A percentile compares a stretch with the other conserved stretches of the same genome.
phyloP scores from a whole-genome alignment of 768 basidiomycete species.

The Coprinopsis cinerea region DNA sequence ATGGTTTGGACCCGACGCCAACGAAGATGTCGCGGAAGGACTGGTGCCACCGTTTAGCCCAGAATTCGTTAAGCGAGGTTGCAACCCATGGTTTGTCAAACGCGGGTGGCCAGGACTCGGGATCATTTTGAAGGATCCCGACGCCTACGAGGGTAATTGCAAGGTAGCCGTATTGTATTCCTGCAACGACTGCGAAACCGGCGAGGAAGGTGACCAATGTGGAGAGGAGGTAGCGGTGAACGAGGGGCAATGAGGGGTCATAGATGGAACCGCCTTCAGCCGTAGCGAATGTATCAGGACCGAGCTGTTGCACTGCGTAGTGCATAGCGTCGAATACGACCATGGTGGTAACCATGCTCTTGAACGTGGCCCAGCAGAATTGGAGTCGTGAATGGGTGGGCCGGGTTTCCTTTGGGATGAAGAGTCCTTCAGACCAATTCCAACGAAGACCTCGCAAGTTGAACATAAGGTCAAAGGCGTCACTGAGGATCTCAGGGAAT shows the following conservation, averaged over 20 bases:
- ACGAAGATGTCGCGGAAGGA: conserved; percentile 55
- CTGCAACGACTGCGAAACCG: conserved; percentile 38
- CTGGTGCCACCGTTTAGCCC: conserved; percentile 68
- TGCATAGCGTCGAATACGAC: conserved; percentile 41
- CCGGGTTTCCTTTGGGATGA: conserved; percentile 37
- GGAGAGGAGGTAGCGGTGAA: conserved; percentile 37
- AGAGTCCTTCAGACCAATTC: conserved; percentile 47
- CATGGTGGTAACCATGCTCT: conserved; percentile 28
- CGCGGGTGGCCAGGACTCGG: conserved; percentile 56
- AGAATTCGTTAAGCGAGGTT: conserved; percentile 56
- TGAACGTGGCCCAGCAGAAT: conserved; percentile 32
- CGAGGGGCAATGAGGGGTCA: conserved; percentile 28
- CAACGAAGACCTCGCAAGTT: conserved; percentile 57
- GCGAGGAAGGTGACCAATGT: conserved; percentile 35
- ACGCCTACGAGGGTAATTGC: conserved; percentile 38
- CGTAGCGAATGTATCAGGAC: conserved; percentile 35
- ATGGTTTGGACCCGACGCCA: conserved; percentile 40
- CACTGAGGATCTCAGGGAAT: conserved; percentile 19
- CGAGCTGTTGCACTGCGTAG: conserved; percentile 40
- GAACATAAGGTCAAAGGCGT: conserved; percentile 44
- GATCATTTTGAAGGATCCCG: conserved; percentile 40
- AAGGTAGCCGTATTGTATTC: conserved; percentile 40
- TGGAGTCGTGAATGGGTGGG: conserved; percentile 26
- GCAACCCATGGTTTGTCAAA: conserved; percentile 53
- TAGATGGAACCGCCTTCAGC: conserved; percentile 37